Conservation (phyloP, 257 asterid genomes). For the Solanum appendiculatum region DNA sequence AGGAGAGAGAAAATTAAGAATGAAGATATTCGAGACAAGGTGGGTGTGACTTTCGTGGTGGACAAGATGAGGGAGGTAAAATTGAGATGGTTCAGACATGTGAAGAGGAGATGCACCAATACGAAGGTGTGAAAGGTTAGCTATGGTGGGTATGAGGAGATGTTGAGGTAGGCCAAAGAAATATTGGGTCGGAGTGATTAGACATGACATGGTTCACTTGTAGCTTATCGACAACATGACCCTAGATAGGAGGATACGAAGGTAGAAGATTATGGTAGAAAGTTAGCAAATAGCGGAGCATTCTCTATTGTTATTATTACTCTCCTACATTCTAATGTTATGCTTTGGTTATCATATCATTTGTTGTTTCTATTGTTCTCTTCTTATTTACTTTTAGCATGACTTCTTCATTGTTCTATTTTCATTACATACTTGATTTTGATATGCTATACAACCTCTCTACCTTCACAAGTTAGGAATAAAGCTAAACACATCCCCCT, state of each 20-base stretch:
- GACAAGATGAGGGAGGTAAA: not conserved
- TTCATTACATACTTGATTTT: not conserved
- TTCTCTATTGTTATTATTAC: not conserved
- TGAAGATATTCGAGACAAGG: not conserved
- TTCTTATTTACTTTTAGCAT: not conserved
- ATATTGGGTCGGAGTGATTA: not conserved
- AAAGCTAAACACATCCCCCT: not conserved
- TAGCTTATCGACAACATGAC: not conserved
- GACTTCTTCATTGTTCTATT: not conserved
- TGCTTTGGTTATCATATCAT: too few relatives aligned
- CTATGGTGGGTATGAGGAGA: not conserved
- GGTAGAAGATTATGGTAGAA: not conserved
- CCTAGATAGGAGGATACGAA: not conserved
- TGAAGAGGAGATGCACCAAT: not conserved
- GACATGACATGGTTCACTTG: not conserved
- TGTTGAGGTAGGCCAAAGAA: not conserved
- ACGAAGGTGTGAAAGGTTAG: not conserved
- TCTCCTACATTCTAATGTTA: not conserved
- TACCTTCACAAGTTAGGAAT: not conserved
- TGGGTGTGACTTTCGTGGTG: not conserved
- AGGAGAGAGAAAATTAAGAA: not conserved
- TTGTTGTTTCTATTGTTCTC: not conserved
- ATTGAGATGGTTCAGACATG: not conserved
- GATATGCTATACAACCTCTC: not conserved
- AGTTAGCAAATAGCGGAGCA: not conserved